phyloP scores from a whole-genome alignment of 179 eudicot genomes.

The Gypsophila paniculata region DNA sequence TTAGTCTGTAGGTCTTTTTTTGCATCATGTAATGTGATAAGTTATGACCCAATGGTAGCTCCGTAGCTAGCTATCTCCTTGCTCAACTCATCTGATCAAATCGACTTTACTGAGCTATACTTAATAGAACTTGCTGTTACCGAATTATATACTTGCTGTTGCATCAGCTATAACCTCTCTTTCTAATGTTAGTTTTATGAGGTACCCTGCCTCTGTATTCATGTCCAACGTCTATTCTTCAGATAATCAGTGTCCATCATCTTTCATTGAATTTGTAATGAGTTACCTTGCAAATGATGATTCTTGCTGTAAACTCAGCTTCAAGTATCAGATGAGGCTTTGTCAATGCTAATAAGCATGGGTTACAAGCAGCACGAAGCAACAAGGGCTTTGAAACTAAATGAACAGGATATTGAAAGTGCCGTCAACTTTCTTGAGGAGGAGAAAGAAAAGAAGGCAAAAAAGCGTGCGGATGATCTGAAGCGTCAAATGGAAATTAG shows the following conservation, averaged over 20 bases:
- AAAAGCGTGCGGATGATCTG: slow-evolving; percentile 54
- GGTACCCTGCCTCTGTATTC: too few species aligned
- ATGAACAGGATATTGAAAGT: slow-evolving; percentile 57
- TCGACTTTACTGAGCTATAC: background rate
- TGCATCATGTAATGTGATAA: too few species aligned
- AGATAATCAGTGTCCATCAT: background rate
- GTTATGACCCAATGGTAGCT: too few species aligned
- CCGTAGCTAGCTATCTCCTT: background rate
- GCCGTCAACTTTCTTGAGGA: slow-evolving; percentile 73
- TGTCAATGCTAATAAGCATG: slow-evolving; percentile 73
- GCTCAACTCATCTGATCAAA: background rate
- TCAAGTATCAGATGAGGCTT: slow-evolving; percentile 83
- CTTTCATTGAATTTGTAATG: slow-evolving; percentile 7
- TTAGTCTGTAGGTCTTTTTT: too few species aligned
- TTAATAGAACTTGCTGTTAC: background rate
- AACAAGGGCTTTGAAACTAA: slow-evolving; percentile 78
- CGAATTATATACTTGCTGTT: background rate
- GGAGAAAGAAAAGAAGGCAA: slow-evolving; percentile 54
- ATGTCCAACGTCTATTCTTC: background rate
- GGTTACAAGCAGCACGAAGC: slow-evolving; percentile 72
- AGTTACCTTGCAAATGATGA: background rate
- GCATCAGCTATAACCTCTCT: background rate
- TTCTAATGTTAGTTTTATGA: too few species aligned
- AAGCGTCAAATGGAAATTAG: slow-evolving; percentile 52
- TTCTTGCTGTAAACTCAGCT: slow-evolving; percentile 53